Percentiles rank a stretch among this genome's conserved stretches.
phyloP scores from a whole-genome alignment of 306 rosid species.

The Castanopsis chinensis region DNA sequence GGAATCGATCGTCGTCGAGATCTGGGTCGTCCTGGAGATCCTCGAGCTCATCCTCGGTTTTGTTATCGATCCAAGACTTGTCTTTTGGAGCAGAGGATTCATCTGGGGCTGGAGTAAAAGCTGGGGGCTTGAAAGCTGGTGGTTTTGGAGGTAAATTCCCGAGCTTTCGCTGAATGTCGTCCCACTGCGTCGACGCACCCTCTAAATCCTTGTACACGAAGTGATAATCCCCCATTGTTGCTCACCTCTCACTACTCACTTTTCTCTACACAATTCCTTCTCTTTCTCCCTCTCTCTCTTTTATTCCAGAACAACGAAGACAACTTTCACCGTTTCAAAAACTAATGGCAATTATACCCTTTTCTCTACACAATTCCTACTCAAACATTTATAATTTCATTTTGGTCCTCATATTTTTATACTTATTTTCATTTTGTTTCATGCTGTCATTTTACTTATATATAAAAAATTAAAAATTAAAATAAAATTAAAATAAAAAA shows the following conservation, averaged over 20 bases:
- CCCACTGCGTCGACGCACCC: constrained; percentile 98
- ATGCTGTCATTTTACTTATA: too few relatives aligned
- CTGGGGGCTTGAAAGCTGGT: constrained; percentile 77
- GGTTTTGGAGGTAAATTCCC: constrained; percentile 81
- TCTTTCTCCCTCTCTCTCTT: too few relatives aligned
- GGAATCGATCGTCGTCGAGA: constrained; percentile 85
- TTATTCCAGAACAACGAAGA: too few relatives aligned
- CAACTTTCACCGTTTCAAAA: too few relatives aligned
- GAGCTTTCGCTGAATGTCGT: constrained; percentile 76
- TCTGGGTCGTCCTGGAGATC: constrained; percentile 77
- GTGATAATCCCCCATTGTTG: constrained; percentile 74
- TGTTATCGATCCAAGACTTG: constrained; percentile 73
- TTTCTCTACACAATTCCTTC: too few relatives aligned
- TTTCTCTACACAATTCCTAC: too few relatives aligned
- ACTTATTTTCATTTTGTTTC: too few relatives aligned
- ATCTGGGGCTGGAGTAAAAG: constrained; percentile 65
- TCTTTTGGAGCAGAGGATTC: constrained; percentile 63
- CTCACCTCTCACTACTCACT: neutral
- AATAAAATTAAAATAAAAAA: too few relatives aligned
- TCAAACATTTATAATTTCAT: too few relatives aligned
- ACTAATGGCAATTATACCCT: too few relatives aligned
- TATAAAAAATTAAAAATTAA: too few relatives aligned
- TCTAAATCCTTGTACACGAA: constrained; percentile 84
- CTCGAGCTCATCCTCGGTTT: constrained; percentile 73
- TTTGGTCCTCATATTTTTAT: too few relatives aligned